Conservation (phyloP, 805 yeast species). For the Hanseniaspora nectarophila region DNA sequence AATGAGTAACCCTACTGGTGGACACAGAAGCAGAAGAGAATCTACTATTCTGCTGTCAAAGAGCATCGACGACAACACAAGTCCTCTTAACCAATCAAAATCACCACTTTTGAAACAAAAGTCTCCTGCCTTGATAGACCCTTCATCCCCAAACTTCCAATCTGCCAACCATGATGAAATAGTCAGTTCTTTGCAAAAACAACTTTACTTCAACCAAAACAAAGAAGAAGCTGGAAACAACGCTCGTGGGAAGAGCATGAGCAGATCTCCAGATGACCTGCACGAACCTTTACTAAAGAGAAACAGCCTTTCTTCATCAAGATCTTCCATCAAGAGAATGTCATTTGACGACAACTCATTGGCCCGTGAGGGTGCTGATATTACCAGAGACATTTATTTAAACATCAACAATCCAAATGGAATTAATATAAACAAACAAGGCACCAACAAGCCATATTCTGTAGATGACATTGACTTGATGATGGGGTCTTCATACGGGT, state of each 20-base stretch:
- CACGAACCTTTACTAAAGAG: conserved; percentile 7
- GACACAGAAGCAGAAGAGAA: conserved; percentile 17
- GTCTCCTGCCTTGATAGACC: conserved; percentile 20
- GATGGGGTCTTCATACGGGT: conserved; percentile 3
- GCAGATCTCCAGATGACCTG: conserved; percentile 13
- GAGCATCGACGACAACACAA: conserved; percentile 13
- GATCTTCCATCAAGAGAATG: conserved; percentile 5
- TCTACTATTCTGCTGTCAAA: conserved; percentile 18
- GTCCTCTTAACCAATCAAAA: conserved; percentile 16
- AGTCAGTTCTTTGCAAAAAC: conserved; percentile 24
- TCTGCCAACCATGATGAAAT: conserved; percentile 25
- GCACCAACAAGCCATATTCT: conserved; percentile 18
- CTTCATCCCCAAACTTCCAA: conserved; percentile 27
- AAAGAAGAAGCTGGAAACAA: neutral
- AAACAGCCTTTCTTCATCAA: neutral
- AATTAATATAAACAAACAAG: conserved; percentile 6
- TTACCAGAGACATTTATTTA: conserved; percentile 30
- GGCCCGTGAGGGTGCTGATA: conserved; percentile 29
- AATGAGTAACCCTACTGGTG: neutral
- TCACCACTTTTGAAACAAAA: neutral
- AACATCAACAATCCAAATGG: conserved; percentile 16
- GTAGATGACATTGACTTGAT: conserved; percentile 22
- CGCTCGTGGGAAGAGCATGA: conserved; percentile 11
- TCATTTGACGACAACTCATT: conserved; percentile 17
- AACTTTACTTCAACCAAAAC: conserved; percentile 22